A percentile compares a stretch with the other conserved stretches of the same genome.
Conservation (phyloP, 2,329 filamentous ascomycete species). For the Myrmaecium sp. region DNA sequence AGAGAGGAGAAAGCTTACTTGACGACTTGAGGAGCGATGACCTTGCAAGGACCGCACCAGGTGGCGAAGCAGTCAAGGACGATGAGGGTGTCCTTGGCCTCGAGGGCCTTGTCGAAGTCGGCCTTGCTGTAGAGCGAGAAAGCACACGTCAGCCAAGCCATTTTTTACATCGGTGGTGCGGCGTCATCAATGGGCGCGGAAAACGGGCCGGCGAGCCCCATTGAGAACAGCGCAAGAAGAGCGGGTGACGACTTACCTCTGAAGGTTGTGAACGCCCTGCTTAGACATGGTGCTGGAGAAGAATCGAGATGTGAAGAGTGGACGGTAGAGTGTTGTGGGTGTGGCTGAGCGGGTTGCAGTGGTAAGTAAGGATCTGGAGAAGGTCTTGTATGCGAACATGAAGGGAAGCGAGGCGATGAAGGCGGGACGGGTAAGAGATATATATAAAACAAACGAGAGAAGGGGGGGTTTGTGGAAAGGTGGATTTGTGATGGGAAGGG, state of each 20-base stretch:
- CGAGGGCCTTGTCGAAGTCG: conserved; percentile 40
- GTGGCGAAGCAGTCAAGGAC: conserved; percentile 75
- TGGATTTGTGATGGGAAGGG: not conserved
- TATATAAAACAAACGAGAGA: conserved; percentile 8
- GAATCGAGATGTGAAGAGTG: conserved; percentile 17
- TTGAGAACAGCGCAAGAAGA: conserved; percentile 1
- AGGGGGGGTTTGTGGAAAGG: conserved; percentile 1
- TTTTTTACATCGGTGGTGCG: no score
- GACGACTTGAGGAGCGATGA: conserved; percentile 60
- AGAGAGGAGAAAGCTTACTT: conserved; percentile 31
- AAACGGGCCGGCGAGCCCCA: not conserved
- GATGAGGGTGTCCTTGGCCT: conserved; percentile 40
- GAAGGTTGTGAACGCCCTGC: conserved; percentile 33
- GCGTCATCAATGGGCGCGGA: not conserved
- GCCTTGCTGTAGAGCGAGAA: conserved; percentile 35
- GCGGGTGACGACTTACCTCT: conserved; percentile 18
- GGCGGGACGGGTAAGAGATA: conserved; percentile 8
- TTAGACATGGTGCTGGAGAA: conserved; percentile 28
- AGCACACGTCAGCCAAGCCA: no score
- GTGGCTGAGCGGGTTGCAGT: conserved; percentile 14
- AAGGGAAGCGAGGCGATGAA: conserved; percentile 4
- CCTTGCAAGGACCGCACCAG: conserved; percentile 94
- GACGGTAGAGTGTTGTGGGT: conserved; percentile 14
- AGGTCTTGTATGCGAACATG: conserved; percentile 22
- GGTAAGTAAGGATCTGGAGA: conserved; percentile 26